Conservation (phyloP, 164 flowering plant genomes). For the Warburgia ugandensis region DNA sequence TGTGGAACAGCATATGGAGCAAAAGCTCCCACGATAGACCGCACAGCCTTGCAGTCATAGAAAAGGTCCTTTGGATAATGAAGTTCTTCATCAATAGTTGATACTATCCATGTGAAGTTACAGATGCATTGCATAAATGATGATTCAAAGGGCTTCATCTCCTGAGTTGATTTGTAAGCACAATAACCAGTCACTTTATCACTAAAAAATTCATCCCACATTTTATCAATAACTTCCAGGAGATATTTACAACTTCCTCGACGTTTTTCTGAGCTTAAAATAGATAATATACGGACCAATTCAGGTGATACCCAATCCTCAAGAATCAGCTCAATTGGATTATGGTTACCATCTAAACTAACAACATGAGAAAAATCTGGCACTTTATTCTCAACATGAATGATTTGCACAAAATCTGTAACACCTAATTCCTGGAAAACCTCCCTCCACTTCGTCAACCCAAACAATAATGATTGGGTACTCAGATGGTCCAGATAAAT, state of each 20-base stretch:
- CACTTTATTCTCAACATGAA: constrained; percentile 41
- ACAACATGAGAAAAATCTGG: constrained; percentile 25
- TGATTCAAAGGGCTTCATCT: constrained; percentile 36
- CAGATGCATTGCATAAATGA: constrained; percentile 46
- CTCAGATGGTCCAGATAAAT: constrained; percentile 57
- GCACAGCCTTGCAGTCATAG: constrained; percentile 69
- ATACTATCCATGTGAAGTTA: constrained; percentile 56
- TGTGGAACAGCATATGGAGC: constrained; percentile 90
- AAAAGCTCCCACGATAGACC: constrained; percentile 52
- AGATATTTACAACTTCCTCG: constrained; percentile 45
- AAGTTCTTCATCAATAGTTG: constrained; percentile 56
- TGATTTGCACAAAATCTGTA: constrained; percentile 75
- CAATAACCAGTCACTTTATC: constrained; percentile 42
- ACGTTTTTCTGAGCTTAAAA: constrained; percentile 33
- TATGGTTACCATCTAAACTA: constrained; percentile 20
- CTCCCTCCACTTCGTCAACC: constrained; percentile 55
- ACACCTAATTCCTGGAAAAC: constrained; percentile 69
- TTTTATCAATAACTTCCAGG: constrained; percentile 60
- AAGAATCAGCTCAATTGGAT: constrained; percentile 25
- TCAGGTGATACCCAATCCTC: constrained; percentile 90
- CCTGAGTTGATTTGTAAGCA: constrained; percentile 24
- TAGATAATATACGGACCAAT: constrained; percentile 40
- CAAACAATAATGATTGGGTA: constrained; percentile 27
- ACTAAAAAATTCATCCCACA: constrained; percentile 70
- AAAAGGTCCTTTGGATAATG: constrained; percentile 74